phyloP scores from a whole-genome alignment of 164 flowering plant species.

The Liriodendron chinense region DNA sequence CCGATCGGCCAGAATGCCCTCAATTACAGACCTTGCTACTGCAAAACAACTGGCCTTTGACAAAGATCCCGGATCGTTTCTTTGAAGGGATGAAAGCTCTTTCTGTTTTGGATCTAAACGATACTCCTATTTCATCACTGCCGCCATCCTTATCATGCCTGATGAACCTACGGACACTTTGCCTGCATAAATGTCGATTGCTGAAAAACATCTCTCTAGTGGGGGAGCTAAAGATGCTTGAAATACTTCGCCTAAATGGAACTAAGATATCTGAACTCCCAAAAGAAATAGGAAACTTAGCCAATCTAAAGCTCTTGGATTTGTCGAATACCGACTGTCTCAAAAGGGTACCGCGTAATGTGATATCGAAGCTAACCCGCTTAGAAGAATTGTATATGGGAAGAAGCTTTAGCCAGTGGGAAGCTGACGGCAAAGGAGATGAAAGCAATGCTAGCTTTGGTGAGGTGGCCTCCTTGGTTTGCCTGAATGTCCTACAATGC shows the following conservation, averaged over 20 bases:
- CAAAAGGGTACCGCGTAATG: neutral
- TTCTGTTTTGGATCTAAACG: constrained; percentile 7
- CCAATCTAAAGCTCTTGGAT: constrained; percentile 3
- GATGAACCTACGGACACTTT: constrained; percentile 8
- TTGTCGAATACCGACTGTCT: neutral
- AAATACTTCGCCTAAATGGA: neutral
- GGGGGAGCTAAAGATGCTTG: neutral
- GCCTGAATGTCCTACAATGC: neutral
- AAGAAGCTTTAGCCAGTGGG: neutral
- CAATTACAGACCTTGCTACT: constrained; percentile 10
- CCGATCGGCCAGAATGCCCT: constrained; percentile 4
- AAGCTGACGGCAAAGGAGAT: neutral
- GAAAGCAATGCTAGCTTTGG: neutral
- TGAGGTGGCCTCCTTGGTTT: neutral
- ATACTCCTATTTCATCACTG: neutral
- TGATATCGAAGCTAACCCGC: constrained; percentile 2
- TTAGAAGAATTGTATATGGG: neutral
- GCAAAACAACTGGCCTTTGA: neutral
- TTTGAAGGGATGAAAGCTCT: constrained; percentile 13
- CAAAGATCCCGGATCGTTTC: neutral
- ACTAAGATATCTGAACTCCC: neutral
- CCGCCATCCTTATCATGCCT: constrained; percentile 6
- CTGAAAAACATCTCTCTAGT: neutral
- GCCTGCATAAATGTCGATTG: neutral
- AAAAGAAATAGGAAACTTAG: neutral